Conservation (phyloP, 83 land plant species). For the Picea abies region DNA sequence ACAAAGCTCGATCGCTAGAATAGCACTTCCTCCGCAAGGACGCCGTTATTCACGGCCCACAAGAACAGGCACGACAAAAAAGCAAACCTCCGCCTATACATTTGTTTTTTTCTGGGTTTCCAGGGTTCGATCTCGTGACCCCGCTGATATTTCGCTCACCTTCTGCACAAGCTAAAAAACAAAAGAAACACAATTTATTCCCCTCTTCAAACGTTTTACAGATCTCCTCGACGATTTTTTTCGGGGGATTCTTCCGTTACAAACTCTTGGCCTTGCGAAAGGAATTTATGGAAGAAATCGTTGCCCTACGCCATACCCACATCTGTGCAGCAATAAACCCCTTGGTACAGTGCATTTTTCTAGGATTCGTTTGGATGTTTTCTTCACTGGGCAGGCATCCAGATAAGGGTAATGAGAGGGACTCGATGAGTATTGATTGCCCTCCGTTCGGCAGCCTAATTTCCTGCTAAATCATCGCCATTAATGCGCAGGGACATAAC, state of each 20-base stretch:
- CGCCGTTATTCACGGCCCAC: constrained; percentile 1
- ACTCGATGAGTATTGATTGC: neutral
- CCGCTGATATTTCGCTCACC: neutral
- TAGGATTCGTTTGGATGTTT: too few species aligned
- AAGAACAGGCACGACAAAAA: constrained; percentile 1
- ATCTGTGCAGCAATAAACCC: too few species aligned
- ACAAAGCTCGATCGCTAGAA: neutral
- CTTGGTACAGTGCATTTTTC: too few species aligned
- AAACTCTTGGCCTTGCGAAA: neutral
- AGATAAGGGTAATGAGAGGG: too few species aligned
- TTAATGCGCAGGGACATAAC: constrained; percentile 9
- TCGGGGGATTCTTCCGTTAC: neutral
- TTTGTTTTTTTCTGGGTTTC: neutral
- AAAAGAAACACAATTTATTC: neutral
- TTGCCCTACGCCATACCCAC: too few species aligned
- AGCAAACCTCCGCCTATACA: constrained; percentile 8
- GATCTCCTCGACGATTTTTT: neutral
- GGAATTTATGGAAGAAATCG: neutral
- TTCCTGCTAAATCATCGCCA: constrained; percentile 11
- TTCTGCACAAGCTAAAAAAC: neutral
- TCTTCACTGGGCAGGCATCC: too few species aligned
- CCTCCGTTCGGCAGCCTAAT: neutral
- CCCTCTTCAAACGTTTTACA: neutral
- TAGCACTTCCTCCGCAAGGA: constrained; percentile 3
- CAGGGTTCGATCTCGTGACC: constrained; percentile 17